These are phyloP conservation scores for Cladobotryum protrusum DNA, from an alignment of 2,329 filamentous ascomycete species.

Conservation along the genomic window DNA sequence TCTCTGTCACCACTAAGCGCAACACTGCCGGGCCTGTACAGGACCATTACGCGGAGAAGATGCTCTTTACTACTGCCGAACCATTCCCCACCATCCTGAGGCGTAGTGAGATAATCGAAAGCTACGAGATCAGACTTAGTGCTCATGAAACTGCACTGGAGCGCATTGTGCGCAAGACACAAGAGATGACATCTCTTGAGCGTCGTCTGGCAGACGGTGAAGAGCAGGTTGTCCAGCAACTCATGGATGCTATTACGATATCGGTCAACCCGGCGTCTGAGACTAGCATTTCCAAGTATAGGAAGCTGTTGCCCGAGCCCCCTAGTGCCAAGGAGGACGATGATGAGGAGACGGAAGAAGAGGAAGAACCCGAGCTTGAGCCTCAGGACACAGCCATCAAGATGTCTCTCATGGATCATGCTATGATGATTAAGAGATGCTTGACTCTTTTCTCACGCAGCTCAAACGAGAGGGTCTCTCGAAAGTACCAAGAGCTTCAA, in stretches of 20 bases:
- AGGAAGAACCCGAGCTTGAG: conserved; percentile 40
- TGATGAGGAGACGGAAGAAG: conserved; percentile 34
- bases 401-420: conserved; percentile 83
- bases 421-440: conserved; percentile 78
- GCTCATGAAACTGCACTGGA: conserved; percentile 86
- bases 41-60: conserved; percentile 77
- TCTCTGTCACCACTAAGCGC: conserved; percentile 69
- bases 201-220: conserved; percentile 68
- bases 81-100: conserved; percentile 86
- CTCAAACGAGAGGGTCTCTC: conserved; percentile 52
- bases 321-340: conserved; percentile 33
- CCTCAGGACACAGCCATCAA: conserved; percentile 72
- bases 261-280: conserved; percentile 69
- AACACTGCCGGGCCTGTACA: conserved; percentile 62
- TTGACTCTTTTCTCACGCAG: conserved; percentile 62
- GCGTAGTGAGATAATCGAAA: conserved; percentile 73
- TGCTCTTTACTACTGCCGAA: conserved; percentile 75
- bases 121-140: conserved; percentile 59
- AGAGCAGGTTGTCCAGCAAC: conserved; percentile 57
- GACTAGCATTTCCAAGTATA: conserved; percentile 73
- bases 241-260: conserved; percentile 70
- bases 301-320: conserved; percentile 59
- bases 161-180: conserved; percentile 82
- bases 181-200: conserved; percentile 72
- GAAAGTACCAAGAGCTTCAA: conserved; percentile 53